phyloP scores from a whole-genome alignment of 1,284 basidiomycete genomes.

The Polyporus tsugae region DNA sequence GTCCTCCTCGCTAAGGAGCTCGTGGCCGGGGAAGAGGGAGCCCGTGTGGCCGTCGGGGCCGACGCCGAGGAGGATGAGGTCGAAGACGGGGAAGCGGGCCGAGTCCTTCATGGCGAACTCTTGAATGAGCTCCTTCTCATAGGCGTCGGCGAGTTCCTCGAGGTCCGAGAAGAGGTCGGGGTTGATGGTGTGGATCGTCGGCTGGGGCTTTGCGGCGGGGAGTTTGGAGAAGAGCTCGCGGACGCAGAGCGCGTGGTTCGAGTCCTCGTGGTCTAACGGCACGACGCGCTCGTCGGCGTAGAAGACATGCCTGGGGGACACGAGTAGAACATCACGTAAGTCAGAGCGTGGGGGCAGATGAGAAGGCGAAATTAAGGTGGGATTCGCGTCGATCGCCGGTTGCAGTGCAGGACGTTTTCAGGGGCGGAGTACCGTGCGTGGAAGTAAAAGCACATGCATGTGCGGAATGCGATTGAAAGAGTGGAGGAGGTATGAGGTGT shows the following conservation, averaged over 20 bases:
- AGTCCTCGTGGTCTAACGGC: constrained; percentile 91
- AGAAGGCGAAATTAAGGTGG: constrained; percentile 16
- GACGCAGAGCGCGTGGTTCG: constrained; percentile 86
- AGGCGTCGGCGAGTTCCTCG: constrained; percentile 90
- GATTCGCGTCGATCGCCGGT: constrained; percentile 8
- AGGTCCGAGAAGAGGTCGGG: constrained; percentile 75
- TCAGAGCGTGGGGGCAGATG: not conserved
- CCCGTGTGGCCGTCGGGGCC: constrained; percentile 97
- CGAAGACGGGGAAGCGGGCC: constrained; percentile 94
- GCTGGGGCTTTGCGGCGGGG: constrained; percentile 66
- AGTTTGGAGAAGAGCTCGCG: constrained; percentile 87
- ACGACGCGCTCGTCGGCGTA: constrained; percentile 98
- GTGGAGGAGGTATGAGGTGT: not conserved
- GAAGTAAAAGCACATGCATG: not conserved
- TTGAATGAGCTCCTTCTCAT: constrained; percentile 91
- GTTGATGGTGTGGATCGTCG: constrained; percentile 91
- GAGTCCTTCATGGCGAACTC: constrained; percentile 92
- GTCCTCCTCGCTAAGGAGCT: constrained; percentile 84
- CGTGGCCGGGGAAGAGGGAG: constrained; percentile 94
- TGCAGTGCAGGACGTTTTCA: not conserved
- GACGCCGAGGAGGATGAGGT: constrained; percentile 93
- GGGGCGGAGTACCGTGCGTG: not conserved
- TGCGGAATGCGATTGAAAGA: not conserved
- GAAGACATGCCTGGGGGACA: constrained; percentile 86
- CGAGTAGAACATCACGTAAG: not conserved